Conservation (phyloP, 176 grass and related monocot genomes). For the Cenchrus purpureus region DNA sequence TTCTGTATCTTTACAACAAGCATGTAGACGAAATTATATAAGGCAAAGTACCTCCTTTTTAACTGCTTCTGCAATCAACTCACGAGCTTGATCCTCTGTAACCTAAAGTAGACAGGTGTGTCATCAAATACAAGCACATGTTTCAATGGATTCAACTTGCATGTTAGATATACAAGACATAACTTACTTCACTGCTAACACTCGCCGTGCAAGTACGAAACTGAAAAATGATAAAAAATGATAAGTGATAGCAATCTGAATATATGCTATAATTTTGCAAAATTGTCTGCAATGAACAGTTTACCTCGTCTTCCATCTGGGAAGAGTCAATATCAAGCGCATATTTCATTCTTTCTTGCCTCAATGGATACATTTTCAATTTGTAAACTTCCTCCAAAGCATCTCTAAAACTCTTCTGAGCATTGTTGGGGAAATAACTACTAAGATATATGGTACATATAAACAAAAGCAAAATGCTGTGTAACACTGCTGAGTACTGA, state of each 20-base stretch:
- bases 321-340: constrained; percentile 2
- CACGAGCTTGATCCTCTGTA: constrained; percentile 11
- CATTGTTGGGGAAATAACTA: constrained; percentile 8
- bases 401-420: constrained; percentile 27
- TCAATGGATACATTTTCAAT: constrained; percentile 11
- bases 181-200: constrained; percentile 30
- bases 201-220: constrained; percentile 24
- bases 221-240: constrained; percentile 17
- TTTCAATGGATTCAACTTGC: neutral
- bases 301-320: constrained; percentile 13
- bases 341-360: constrained; percentile 26
- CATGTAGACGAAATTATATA: neutral
- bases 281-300: neutral
- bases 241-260: neutral
- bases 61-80: constrained; percentile 19
- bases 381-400: constrained; percentile 27
- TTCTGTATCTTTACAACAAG: constrained; percentile 4
- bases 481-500: neutral
- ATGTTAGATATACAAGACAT: neutral
- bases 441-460: neutral
- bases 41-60: neutral
- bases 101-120: constrained; percentile 13
- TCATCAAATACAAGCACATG: constrained; percentile 1
- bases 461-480: neutral
- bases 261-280: neutral